Evolutionary conservation across 2,329 filamentous ascomycete species (phyloP), one percentile per base, ranked within the genome.

Genomic region (Aspergillus brasiliensis): DNA sequence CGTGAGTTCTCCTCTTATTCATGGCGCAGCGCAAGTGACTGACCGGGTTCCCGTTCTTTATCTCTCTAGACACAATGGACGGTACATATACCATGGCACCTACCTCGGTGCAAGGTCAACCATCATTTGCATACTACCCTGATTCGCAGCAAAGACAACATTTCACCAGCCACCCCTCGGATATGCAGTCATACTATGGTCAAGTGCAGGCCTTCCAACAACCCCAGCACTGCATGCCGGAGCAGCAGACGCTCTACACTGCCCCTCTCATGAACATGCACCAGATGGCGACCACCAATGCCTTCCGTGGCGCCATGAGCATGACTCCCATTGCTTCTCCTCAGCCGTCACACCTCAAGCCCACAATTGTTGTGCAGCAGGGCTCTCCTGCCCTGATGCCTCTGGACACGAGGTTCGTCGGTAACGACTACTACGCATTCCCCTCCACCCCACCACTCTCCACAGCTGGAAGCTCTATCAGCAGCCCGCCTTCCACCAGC

Each of bases 361-460:
- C 91, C 4, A 84, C 86, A 46, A 91, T 95, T 73, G 75, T 88
- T 58, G 78, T 87, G 65, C 83, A 86, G 69, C 83, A 87, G 58
- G 83, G 85, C 11, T 67, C 85, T 76, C 77, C 78, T 74, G 69
- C 78, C 75, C 71, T 82, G 54, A 71, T 85, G 66, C 82, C 92
- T 70, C 79, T 96, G 65, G 90, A 96, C 76, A 91, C 91, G 15
- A 89, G 92, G 68, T 85, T 90, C 62, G 80, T 83, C 68, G 84
- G 88, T 68, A 77, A 79, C 28, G 86, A 89, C 60, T 77, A 82
- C 68, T 84, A 87, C 65, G 91, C 88, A 78, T 91, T 91, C 72
- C 93, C 93, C 34, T 88, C 91, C 7, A 97, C 93, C 19, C 93
- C 93, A 51, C 90, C 92, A 48, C 84, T 97, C 69, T 97, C 93